Evolutionary conservation across 2,329 filamentous ascomycete species (phyloP).

Genomic region (Metarhizium rileyi): DNA sequence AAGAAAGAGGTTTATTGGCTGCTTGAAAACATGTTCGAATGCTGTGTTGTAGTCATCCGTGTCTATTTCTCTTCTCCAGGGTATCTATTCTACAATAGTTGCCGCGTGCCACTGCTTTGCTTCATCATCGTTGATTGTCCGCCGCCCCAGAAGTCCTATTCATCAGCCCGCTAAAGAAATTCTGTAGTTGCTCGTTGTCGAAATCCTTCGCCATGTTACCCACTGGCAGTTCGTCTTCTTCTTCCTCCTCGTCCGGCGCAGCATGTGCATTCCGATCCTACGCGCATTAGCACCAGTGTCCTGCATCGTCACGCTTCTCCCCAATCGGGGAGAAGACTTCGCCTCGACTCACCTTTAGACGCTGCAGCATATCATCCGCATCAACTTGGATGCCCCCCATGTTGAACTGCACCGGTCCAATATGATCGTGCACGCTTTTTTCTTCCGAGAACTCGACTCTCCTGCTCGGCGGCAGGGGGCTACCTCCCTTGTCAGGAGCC

Average conservation of each 20-base stretch:
- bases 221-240: conserved; percentile 26
- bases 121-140: conserved; percentile 13
- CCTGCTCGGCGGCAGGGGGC: conserved; percentile 13
- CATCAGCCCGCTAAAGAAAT: conserved; percentile 51
- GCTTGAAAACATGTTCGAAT: not conserved
- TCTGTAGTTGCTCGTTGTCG: conserved; percentile 47
- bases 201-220: conserved; percentile 33
- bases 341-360: conserved; percentile 55
- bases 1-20: too few relatives aligned
- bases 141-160: conserved; percentile 33
- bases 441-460: conserved; percentile 28
- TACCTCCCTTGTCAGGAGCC: conserved; percentile 34
- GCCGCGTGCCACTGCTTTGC: not conserved
- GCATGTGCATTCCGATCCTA: conserved; percentile 49
- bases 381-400: conserved; percentile 96
- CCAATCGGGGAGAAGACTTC: not conserved
- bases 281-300: conserved; percentile 12
- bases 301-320: not conserved
- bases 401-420: conserved; percentile 93
- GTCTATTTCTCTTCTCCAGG: conserved; percentile 15
- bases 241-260: conserved; percentile 25
- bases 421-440: conserved; percentile 61
- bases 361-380: conserved; percentile 84
- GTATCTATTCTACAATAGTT: conserved; percentile 32
- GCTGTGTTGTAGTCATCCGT: too few relatives aligned